Base-by-base conservation (phyloP, 495 filamentous ascomycete genomes). In the Penicillium samsonianum region DNA sequence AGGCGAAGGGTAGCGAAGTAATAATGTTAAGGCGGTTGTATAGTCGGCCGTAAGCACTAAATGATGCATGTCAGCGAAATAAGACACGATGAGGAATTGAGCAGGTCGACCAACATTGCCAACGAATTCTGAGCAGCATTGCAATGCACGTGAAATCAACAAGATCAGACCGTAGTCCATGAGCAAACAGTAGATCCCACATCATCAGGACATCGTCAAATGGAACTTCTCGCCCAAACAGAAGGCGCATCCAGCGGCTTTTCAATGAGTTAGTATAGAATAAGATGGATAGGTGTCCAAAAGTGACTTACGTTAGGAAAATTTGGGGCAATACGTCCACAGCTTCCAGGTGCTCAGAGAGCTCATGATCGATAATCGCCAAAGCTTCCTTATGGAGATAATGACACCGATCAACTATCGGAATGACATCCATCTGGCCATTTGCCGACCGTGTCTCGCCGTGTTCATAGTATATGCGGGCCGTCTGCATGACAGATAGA, bases 321-420 rank as follows among this genome's bases (percentile, higher is more conserved):
- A 99, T 89, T 60, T 99, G 94, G 3, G 94, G 95, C n/a, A 98
- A 71, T 58, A 99, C 86, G 48, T 97, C 92, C 37, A 96, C 86
- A 46, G 85, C 82, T 52, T 85, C 87, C 25, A 99, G 76, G 67
- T 96, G 93, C 38, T 82, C 81, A 5, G 91, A 89, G 33, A 99
- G 80, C 65, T 89, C 87, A 42, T 88, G 84, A 66, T 99, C 94
- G 14, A 90, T 80, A 47, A 84, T 85, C 61, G 83, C 82, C 49
- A 99, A 73, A 50, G 88, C 84, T 37, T 89, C 80, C 61, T 93
- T 86, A 65, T 96, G 91, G 45, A 99, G 92, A 59, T 89, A 82
- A 65, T 88, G 81, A 70, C 91, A 95, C 59, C 90, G 85, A 59
- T 86, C 83, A 4, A 99, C 87, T 61, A 99, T 98, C 17, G 89